These are phyloP conservation scores for Acorus calamus DNA, from an alignment of 106 monocot genomes.

Conservation along the genomic window DNA sequence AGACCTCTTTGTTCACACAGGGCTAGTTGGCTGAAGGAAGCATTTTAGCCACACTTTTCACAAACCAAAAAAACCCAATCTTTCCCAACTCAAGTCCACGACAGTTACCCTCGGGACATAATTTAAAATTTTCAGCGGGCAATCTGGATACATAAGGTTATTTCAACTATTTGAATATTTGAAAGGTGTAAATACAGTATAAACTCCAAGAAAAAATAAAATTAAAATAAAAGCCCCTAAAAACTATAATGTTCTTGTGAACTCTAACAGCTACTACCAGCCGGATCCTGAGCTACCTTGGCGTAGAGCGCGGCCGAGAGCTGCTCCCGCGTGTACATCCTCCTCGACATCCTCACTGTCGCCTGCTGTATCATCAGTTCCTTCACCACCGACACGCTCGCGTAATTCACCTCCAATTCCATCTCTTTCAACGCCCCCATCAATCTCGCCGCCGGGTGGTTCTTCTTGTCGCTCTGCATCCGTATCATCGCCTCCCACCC, in stretches of 20 bases:
- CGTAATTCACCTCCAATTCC: constrained; percentile 52
- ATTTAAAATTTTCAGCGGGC: no score
- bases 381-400: constrained; percentile 54
- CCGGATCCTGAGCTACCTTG: constrained; percentile 12
- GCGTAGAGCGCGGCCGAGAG: constrained; percentile 35
- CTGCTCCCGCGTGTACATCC: constrained; percentile 42
- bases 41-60: no score
- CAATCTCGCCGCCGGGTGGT: constrained; percentile 55
- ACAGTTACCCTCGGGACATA: no score
- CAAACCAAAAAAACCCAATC: no score
- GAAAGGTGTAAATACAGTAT: no score
- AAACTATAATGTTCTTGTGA: neutral
- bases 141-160: no score
- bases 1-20: no score
- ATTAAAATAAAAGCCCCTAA: no score
- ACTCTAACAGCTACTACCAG: neutral
- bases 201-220: no score
- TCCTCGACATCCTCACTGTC: constrained; percentile 41
- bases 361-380: constrained; percentile 78
- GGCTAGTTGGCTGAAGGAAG: no score
- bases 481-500: constrained; percentile 55
- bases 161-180: no score
- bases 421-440: constrained; percentile 46
- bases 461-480: constrained; percentile 33
- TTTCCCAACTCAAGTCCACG: no score